Evolutionary conservation across 345 rosid species (phyloP).

Genomic region (Trapa bicornis): DNA sequence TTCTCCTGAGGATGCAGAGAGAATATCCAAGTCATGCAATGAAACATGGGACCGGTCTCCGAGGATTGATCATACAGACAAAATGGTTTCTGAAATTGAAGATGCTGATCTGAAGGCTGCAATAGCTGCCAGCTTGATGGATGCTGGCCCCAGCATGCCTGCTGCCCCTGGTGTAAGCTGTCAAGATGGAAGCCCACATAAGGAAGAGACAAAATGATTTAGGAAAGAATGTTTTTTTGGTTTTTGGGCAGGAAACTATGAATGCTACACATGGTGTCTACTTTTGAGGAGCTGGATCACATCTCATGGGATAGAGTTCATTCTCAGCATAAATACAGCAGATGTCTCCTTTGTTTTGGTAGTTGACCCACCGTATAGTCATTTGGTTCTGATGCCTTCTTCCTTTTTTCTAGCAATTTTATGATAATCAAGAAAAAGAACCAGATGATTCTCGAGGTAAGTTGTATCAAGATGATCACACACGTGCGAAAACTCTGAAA

Average conservation of each 20-base stretch:
- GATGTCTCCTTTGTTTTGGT: background rate
- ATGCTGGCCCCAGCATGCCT: slow-evolving; percentile 32
- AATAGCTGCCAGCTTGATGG: slow-evolving; percentile 82
- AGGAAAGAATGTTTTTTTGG: background rate
- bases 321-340: background rate
- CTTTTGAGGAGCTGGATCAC: background rate
- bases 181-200: slow-evolving; percentile 10
- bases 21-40: slow-evolving; percentile 53
- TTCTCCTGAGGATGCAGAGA: slow-evolving; percentile 77
- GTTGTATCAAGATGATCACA: background rate
- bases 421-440: background rate
- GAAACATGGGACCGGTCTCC: slow-evolving; percentile 22
- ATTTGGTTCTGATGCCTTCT: background rate
- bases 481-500: too few species aligned
- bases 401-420: background rate
- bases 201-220: slow-evolving; percentile 1
- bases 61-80: slow-evolving; percentile 20
- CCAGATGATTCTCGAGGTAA: background rate
- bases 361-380: background rate
- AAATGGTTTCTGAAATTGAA: slow-evolving; percentile 44
- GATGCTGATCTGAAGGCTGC: slow-evolving; percentile 81
- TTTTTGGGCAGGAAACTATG: background rate
- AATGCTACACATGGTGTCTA: background rate
- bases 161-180: slow-evolving; percentile 19
- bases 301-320: background rate